Percentiles rank a stretch among this genome's conserved stretches.
phyloP scores from a whole-genome alignment of 192 early-diverging fungal species.

The Gonapodya sp. region DNA sequence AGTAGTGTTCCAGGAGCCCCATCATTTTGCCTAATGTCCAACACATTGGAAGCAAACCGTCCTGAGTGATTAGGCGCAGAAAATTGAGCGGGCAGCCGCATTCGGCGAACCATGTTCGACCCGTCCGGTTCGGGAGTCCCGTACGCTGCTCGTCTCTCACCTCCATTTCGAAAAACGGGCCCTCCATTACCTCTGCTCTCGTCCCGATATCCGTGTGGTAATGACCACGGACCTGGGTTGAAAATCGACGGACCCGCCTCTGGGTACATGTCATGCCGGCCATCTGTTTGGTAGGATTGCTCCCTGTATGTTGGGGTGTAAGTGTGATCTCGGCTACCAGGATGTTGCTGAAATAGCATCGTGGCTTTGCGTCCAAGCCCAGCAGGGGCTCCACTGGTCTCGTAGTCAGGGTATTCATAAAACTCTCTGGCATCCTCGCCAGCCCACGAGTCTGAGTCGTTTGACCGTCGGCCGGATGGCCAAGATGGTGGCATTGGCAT shows the following conservation, averaged over 20 bases:
- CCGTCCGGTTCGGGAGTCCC: neutral
- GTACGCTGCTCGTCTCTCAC: neutral
- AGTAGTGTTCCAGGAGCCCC: too few relatives aligned
- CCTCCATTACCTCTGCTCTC: neutral
- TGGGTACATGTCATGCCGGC: neutral
- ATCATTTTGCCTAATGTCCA: neutral
- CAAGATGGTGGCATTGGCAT: neutral
- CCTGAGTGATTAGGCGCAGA: neutral
- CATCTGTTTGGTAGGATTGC: neutral
- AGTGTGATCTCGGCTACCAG: neutral
- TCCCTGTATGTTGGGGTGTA: neutral
- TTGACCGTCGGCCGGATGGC: neutral
- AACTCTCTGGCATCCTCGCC: neutral
- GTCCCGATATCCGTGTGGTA: neutral
- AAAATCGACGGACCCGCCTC: neutral
- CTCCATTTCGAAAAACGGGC: neutral
- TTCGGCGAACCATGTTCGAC: neutral
- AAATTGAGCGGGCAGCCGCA: neutral
- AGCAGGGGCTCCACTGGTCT: neutral
- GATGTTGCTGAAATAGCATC: neutral
- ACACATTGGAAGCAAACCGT: neutral
- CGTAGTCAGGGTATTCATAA: neutral
- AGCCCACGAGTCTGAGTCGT: neutral
- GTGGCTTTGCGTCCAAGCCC: neutral
- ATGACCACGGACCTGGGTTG: neutral